phyloP scores from a whole-genome alignment of 495 filamentous ascomycete species.

The Xylaria grammica region DNA sequence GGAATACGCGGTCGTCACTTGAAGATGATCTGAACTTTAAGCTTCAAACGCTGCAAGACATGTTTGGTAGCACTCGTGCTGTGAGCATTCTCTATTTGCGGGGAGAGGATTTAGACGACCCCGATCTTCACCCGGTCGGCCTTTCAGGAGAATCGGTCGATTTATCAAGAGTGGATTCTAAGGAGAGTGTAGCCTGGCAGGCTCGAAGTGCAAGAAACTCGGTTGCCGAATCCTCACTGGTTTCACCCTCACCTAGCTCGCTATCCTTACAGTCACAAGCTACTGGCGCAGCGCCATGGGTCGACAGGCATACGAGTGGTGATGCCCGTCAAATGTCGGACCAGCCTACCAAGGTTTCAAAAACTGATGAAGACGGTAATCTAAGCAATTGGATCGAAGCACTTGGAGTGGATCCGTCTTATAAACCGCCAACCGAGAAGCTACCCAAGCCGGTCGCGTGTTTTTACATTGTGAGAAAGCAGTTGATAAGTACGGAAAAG shows the following conservation, averaged over 20 bases:
- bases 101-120: conserved; percentile 85
- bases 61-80: conserved; percentile 91
- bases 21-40: conserved; percentile 92
- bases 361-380: conserved; percentile 57
- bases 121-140: conserved; percentile 81
- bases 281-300: conserved; percentile 40
- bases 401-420: conserved; percentile 82
- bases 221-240: conserved; percentile 60
- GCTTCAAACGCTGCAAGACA: conserved; percentile 83
- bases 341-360: conserved; percentile 53
- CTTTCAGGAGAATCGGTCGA: conserved; percentile 71
- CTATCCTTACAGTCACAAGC: conserved; percentile 63
- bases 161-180: conserved; percentile 61
- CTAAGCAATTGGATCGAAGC: conserved; percentile 88
- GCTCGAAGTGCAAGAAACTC: conserved; percentile 60
- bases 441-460: conserved; percentile 78
- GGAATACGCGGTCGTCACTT: conserved; percentile 59
- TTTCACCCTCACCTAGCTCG: conserved; percentile 75
- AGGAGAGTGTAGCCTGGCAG: conserved; percentile 60
- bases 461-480: conserved; percentile 76
- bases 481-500: conserved; percentile 55
- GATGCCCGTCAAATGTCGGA: conserved; percentile 51
- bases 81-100: conserved; percentile 84
- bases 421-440: conserved; percentile 78
- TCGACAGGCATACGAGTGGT: conserved; percentile 41